phyloP scores from a whole-genome alignment of 2,329 filamentous ascomycete genomes.

The Fusarium torreyae region DNA sequence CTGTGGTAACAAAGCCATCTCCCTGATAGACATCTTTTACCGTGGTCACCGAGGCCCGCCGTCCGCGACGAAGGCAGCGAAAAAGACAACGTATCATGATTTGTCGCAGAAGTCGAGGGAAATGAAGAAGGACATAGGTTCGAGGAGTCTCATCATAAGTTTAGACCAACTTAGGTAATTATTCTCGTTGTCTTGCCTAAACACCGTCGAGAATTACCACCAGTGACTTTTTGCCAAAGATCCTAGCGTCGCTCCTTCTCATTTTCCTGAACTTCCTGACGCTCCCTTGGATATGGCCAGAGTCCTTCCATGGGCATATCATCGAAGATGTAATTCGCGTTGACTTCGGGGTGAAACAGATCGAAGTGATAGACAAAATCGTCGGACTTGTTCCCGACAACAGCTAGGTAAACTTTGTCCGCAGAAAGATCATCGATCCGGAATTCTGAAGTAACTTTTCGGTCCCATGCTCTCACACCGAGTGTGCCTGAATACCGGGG shows the following conservation, averaged over 20 bases:
- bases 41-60: neutral
- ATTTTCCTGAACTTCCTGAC: neutral
- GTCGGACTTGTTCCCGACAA: neutral
- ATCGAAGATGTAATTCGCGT: constrained; percentile 5
- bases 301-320: constrained; percentile 2
- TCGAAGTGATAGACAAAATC: neutral
- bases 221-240: neutral
- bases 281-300: neutral
- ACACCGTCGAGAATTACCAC: no score
- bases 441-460: neutral
- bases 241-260: neutral
- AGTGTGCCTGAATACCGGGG: neutral
- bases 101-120: neutral
- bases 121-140: neutral
- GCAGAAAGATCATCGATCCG: constrained; percentile 2
- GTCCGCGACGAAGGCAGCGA: neutral
- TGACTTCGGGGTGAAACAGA: neutral
- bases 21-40: neutral
- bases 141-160: no score
- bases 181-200: no score
- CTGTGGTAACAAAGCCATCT: neutral
- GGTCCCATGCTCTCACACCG: neutral
- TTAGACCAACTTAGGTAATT: no score
- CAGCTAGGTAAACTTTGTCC: neutral
- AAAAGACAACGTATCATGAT: no score